phyloP scores from a whole-genome alignment of 371 early-diverging fungal species.

The Basidiobolus meristosporus region DNA sequence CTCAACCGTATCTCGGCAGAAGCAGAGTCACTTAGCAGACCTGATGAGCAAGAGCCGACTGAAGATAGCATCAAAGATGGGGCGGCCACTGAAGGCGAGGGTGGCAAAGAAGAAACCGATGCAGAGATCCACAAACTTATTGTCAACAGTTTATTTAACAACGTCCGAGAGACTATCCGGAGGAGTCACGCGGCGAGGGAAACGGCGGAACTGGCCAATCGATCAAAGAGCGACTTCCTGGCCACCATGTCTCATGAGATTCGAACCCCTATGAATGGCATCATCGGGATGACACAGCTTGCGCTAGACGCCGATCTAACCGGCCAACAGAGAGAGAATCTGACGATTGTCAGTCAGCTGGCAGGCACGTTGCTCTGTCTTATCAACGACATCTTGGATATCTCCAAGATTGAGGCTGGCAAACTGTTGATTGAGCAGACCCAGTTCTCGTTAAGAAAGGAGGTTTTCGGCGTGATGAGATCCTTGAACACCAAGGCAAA shows the following conservation, averaged over 20 bases:
- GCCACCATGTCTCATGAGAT: slow-evolving; percentile 62
- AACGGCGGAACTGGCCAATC: slow-evolving; percentile 51
- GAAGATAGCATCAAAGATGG: slow-evolving; percentile 31
- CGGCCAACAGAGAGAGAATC: slow-evolving; percentile 54
- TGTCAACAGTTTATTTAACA: slow-evolving; percentile 24
- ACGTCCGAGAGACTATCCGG: slow-evolving; percentile 42
- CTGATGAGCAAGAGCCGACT: slow-evolving; percentile 27
- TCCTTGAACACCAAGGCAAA: slow-evolving; percentile 40
- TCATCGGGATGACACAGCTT: slow-evolving; percentile 52
- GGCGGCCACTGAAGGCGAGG: slow-evolving; percentile 31
- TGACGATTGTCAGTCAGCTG: slow-evolving; percentile 44
- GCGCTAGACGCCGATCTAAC: slow-evolving; percentile 43
- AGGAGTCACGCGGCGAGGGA: slow-evolving; percentile 51
- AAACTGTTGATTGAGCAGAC: slow-evolving; percentile 46
- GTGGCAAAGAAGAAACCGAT: slow-evolving; percentile 20
- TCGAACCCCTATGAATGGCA: slow-evolving; percentile 63
- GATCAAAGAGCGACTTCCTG: slow-evolving; percentile 51
- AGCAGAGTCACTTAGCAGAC: slow-evolving; percentile 27
- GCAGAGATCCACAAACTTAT: slow-evolving; percentile 11
- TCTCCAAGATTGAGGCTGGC: slow-evolving; percentile 65
- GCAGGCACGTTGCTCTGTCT: slow-evolving; percentile 47
- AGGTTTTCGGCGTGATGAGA: slow-evolving; percentile 43
- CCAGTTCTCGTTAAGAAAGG: slow-evolving; percentile 43
- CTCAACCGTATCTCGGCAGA: slow-evolving; percentile 20
- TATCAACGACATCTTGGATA: slow-evolving; percentile 64